Conservation (phyloP, 2,329 filamentous ascomycete genomes). For the Hirsutella minnesotensis region DNA sequence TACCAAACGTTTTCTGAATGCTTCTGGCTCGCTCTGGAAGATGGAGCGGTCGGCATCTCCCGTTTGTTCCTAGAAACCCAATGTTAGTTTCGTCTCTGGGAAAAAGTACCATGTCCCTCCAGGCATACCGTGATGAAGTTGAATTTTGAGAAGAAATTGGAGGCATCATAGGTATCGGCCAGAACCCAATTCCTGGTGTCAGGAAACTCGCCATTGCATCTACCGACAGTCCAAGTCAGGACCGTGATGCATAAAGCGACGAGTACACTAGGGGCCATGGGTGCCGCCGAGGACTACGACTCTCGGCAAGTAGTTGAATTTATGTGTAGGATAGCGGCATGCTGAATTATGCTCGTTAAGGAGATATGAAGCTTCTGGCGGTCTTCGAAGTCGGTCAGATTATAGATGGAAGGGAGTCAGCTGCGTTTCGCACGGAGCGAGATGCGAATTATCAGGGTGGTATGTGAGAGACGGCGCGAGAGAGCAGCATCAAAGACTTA, state of each 20-base stretch:
- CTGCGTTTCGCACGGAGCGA: no score
- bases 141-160: slow-evolving; percentile 38
- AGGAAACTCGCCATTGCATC: slow-evolving; percentile 10
- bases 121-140: slow-evolving; percentile 26
- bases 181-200: slow-evolving; percentile 24
- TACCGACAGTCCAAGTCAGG: slow-evolving; percentile 18
- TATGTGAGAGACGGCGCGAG: no score
- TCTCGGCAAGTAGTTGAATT: not conserved
- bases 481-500: no score
- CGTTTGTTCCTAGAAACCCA: slow-evolving; percentile 27
- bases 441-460: no score
- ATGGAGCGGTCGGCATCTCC: slow-evolving; percentile 54
- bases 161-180: slow-evolving; percentile 25
- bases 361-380: not conserved
- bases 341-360: not conserved
- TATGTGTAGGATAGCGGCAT: not conserved
- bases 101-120: not conserved
- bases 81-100: not conserved
- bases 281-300: not conserved
- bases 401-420: no score
- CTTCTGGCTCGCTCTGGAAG: slow-evolving; percentile 29
- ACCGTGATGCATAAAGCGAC: slow-evolving; percentile 25
- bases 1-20: slow-evolving; percentile 22
- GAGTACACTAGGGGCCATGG: slow-evolving; percentile 9
- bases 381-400: no score